Evolutionary conservation across 495 filamentous ascomycete genomes (phyloP), one percentile per base, ranked within the genome.

Genomic region (Lasiosphaeria hispida): DNA sequence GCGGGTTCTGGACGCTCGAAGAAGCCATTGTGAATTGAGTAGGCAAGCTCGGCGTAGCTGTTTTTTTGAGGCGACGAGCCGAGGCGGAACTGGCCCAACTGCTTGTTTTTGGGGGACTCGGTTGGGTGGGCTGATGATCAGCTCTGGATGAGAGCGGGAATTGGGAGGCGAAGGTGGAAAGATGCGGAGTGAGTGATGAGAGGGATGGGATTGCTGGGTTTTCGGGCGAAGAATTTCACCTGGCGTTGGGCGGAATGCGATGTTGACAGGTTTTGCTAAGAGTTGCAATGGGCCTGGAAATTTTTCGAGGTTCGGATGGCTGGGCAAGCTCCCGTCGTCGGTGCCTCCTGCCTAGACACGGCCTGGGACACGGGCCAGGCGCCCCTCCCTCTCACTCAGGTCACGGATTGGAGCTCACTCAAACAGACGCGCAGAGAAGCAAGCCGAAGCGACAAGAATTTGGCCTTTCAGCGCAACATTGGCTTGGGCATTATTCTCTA

Each of bases 1-100:
- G 66, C 14, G 79, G 80, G 68, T 84, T 83, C 62, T 83, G 78
- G 48, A 78, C 68, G 43, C 76, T 57, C 38, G 77, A 37, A 55
- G 80, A 70, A 67, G 81, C 70, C 81, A 83, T 84, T 55, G 44
- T 72, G 65, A 43, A 53, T 51, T 42, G 40, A 42, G 37, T 49
- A 36, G 35, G 50, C 45, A 64, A 34, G 47, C 18, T 53, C 38
- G 23, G 33, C 13, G 59, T 6, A 41, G 52, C 11, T 43, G 30
- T 42, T n/a, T 38, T 51, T 15, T 45, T 42, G 53, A 35, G 52
- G 35, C 40, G 44, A 44, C 52, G 57, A 43, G 38, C 30, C 54
- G 40, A 30, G 13, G 17, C 41, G 52, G 19, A 53, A 48, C 14
- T 18, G 48, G 40, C 45, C 33, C 6, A 38, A 52, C 43, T 47